phyloP scores from a whole-genome alignment of 2,329 filamentous ascomycete species.

The Apiospora arundinis region DNA sequence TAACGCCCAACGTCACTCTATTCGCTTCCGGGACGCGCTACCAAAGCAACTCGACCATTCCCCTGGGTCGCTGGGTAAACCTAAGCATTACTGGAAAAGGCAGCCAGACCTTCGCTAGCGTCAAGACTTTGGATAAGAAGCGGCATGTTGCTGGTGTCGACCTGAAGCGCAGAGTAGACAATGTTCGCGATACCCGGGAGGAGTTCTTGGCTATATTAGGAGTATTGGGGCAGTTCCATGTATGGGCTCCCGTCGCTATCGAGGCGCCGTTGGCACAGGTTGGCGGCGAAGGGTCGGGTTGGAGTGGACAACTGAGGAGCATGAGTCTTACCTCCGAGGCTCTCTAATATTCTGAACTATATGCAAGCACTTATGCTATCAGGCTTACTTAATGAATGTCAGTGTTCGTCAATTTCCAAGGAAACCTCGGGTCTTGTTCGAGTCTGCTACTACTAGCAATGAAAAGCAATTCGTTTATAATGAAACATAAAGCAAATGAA shows the following conservation, averaged over 20 bases:
- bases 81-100: constrained; percentile 40
- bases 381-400: too few species aligned
- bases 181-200: constrained; percentile 34
- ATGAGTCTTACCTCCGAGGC: constrained; percentile 38
- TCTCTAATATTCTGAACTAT: neutral
- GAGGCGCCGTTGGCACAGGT: constrained; percentile 51
- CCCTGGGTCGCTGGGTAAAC: constrained; percentile 37
- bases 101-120: constrained; percentile 40
- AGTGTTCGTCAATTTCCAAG: too few species aligned
- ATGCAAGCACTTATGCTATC: too few species aligned
- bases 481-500: neutral
- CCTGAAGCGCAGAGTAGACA: constrained; percentile 22
- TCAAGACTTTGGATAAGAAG: constrained; percentile 25
- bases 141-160: constrained; percentile 21
- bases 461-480: too few species aligned
- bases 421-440: too few species aligned
- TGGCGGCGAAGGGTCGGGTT: constrained; percentile 41
- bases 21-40: constrained; percentile 45
- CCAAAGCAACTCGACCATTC: constrained; percentile 42
- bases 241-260: constrained; percentile 51
- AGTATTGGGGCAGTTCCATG: constrained; percentile 47
- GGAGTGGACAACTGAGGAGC: constrained; percentile 40
- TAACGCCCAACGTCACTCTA: constrained; percentile 46
- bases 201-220: constrained; percentile 52
- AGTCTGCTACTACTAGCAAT: too few species aligned